Evolutionary conservation across 257 asterid species (phyloP).

Genomic region (Gentiana macrophylla): DNA sequence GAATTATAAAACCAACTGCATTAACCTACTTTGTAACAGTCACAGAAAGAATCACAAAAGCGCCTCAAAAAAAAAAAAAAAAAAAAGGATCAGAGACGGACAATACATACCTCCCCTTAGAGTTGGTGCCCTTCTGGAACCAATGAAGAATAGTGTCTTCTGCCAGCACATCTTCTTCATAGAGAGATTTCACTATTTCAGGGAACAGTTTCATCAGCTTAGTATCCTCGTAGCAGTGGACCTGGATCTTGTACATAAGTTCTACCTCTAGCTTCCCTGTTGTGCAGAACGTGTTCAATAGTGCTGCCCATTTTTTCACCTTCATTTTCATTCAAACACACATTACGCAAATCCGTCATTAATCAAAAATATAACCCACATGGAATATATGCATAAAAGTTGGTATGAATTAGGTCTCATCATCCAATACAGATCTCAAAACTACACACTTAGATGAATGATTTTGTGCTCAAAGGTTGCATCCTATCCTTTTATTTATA

Average conservation of each 20-base stretch:
- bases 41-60: too few relatives aligned
- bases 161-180: slow-evolving; percentile 91
- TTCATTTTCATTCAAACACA: slow-evolving; percentile 12
- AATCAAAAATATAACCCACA: too few relatives aligned
- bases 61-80: too few relatives aligned
- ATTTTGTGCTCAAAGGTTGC: too few relatives aligned
- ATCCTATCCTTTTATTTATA: too few relatives aligned
- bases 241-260: slow-evolving; percentile 89
- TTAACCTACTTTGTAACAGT: too few relatives aligned
- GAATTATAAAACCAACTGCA: neutral
- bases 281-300: slow-evolving; percentile 79
- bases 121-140: slow-evolving; percentile 89
- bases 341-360: neutral
- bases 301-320: slow-evolving; percentile 85
- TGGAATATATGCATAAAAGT: too few relatives aligned
- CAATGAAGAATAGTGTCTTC: slow-evolving; percentile 95
- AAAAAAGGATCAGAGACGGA: too few relatives aligned
- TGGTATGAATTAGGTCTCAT: too few relatives aligned
- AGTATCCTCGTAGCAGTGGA: slow-evolving; percentile 95
- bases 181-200: slow-evolving; percentile 83
- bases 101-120: slow-evolving; percentile 68
- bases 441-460: too few relatives aligned
- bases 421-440: too few relatives aligned
- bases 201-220: slow-evolving; percentile 95
- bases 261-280: slow-evolving; percentile 85